A percentile compares a stretch with the other conserved stretches of the same genome.
phyloP scores from a whole-genome alignment of 208 protist genomes.

The Leishmania aethiopica region DNA sequence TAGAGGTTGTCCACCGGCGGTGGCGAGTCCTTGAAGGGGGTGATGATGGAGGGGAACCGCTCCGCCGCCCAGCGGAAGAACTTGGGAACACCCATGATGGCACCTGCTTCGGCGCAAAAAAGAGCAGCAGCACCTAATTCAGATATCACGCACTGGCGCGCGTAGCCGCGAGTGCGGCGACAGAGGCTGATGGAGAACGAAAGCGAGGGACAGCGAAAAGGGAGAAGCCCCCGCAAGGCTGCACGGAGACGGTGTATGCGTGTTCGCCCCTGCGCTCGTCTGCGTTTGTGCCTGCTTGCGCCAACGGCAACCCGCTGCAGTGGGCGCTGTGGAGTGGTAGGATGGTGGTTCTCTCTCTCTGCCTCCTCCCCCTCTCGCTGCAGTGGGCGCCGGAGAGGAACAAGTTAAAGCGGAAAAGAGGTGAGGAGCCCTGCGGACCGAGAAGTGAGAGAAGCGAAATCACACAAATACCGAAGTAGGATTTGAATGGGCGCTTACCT shows the following conservation, averaged over 20 bases:
- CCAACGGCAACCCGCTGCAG: background rate
- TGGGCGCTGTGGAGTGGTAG: background rate
- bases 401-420: too few relatives aligned
- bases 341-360: background rate
- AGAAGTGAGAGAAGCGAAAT: background rate
- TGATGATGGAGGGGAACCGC: conserved; percentile 95
- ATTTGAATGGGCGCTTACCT: background rate
- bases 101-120: background rate
- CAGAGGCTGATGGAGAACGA: background rate
- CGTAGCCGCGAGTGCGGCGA: background rate
- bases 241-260: background rate
- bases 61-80: conserved; percentile 98
- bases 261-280: background rate
- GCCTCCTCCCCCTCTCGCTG: too few relatives aligned
- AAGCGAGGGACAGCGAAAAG: background rate
- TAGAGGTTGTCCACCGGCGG: conserved; percentile 99
- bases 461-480: background rate
- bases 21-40: conserved; percentile 87
- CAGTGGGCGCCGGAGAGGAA: too few relatives aligned
- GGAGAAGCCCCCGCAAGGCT: background rate
- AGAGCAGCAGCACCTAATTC: background rate
- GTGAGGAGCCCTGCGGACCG: background rate
- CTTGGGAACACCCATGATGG: conserved; percentile 93
- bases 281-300: background rate
- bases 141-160: background rate